Percentiles rank a stretch among this genome's conserved stretches.
Conservation (phyloP, 345 rosid species). For the Syzygium grande region DNA sequence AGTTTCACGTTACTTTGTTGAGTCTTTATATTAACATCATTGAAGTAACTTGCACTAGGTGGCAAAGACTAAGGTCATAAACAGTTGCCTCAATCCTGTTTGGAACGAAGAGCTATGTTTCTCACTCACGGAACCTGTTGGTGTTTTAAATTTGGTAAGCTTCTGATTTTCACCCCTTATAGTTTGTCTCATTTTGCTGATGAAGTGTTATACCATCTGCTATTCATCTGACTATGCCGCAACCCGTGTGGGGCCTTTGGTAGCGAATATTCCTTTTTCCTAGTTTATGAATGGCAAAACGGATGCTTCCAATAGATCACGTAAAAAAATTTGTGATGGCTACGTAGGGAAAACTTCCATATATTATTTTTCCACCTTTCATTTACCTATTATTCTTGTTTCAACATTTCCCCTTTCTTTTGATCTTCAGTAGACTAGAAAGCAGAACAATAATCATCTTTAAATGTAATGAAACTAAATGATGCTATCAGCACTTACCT, state of each 20-base stretch:
- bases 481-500: background rate
- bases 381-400: background rate
- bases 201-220: background rate
- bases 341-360: background rate
- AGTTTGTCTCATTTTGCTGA: background rate
- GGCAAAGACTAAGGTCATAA: conserved; percentile 88
- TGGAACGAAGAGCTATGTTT: conserved; percentile 92
- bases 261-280: background rate
- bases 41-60: background rate
- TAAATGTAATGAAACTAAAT: background rate
- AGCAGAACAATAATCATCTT: background rate
- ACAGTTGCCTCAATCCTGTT: conserved; percentile 87
- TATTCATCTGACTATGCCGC: background rate
- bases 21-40: background rate
- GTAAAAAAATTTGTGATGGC: background rate
- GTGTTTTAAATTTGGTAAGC: conserved; percentile 30
- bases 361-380: background rate
- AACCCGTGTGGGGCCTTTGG: background rate
- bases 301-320: background rate
- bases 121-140: conserved; percentile 62
- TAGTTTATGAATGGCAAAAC: background rate
- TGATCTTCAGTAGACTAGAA: background rate
- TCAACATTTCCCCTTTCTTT: background rate
- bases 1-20: background rate
- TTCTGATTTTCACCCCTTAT: background rate